phyloP scores from a whole-genome alignment of 2,329 filamentous ascomycete species.

The Paraphoma sp. region DNA sequence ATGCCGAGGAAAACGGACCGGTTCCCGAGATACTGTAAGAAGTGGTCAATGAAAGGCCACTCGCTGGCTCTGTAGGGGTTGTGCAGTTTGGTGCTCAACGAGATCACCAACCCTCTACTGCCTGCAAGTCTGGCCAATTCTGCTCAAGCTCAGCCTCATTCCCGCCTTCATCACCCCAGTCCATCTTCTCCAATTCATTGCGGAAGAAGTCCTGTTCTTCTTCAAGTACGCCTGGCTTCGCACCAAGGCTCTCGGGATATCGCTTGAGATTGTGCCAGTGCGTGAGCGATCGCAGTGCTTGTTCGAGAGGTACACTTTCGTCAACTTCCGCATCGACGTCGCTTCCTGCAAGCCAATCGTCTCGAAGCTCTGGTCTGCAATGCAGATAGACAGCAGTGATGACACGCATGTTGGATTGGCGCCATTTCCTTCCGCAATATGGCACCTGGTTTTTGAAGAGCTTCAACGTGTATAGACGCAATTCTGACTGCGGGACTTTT shows the following conservation, averaged over 20 bases:
- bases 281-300: slow-evolving; percentile 85
- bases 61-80: not conserved
- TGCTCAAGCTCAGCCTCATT: slow-evolving; percentile 33
- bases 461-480: slow-evolving; percentile 94
- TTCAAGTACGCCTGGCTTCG: slow-evolving; percentile 47
- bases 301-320: slow-evolving; percentile 88
- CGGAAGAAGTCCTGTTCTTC: slow-evolving; percentile 58
- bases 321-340: slow-evolving; percentile 95
- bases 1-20: not conserved
- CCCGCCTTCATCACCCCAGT: slow-evolving; percentile 42
- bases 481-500: slow-evolving; percentile 84
- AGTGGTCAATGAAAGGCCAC: slow-evolving; percentile 7
- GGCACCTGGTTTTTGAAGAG: slow-evolving; percentile 98
- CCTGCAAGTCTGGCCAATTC: slow-evolving; percentile 31
- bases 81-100: slow-evolving; percentile 4
- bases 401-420: slow-evolving; percentile 97
- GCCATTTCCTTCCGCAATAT: slow-evolving; percentile 97
- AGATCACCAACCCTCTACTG: slow-evolving; percentile 37
- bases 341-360: slow-evolving; percentile 91
- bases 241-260: slow-evolving; percentile 79
- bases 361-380: slow-evolving; percentile 87
- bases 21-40: slow-evolving; percentile 8
- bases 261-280: slow-evolving; percentile 91
- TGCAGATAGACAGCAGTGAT: slow-evolving; percentile 97
- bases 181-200: slow-evolving; percentile 59